Base-by-base conservation (phyloP, 176 grass and related monocot species). In the Oryza australiensis region DNA sequence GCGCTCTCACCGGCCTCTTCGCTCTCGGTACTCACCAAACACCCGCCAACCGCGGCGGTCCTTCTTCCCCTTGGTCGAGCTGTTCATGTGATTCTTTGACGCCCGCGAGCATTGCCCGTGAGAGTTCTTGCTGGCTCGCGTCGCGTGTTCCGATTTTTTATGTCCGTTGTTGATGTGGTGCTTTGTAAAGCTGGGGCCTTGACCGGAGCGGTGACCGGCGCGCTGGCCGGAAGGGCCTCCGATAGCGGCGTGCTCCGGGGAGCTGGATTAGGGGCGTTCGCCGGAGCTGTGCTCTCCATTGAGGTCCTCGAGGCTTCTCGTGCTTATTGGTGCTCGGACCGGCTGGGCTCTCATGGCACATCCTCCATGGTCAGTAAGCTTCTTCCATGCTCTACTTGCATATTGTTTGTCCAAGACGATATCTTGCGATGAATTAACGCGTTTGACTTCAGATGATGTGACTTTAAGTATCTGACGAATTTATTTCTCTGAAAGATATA, bases 311-410 rank as follows among this genome's bases (percentile, higher is more conserved):
- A 93, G 82, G 91, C 91, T 81, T 93, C 91, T 18, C 87, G 91
- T 64, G 84, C 91, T 15, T 93, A 93, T 38, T 93, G 91, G 91
- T 90, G 85, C 85, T 93, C 91, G 7, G 84, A 91, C 68, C 57
- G 78, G 66, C 63, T 85, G 23, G 83, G 70, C 26, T 75, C 79
- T 29, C 78, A 65, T 24, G 78, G 82, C 40, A 75, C 90, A 12
- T 89, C 88, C 27, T 97, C 88, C 81, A 97, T 97, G 91, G 94
- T 97, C 73, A 51, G 93, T 80, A 75, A 79, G 66, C 81, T 78
- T 79, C 51, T 77, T 73, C 64, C 64, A 40, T 22, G 33, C 35
- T 38, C 35, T 38, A 40, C 38, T 11, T 40, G 38, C 38, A 11
- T 40, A 40, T 40, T 40, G 37, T 10, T 40, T 40, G 38, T 11